A percentile compares a stretch with the other conserved stretches of the same genome.
These are phyloP conservation scores for Sideroxylon spinosum DNA, from an alignment of 179 eudicot genomes.

Conservation along the genomic window DNA sequence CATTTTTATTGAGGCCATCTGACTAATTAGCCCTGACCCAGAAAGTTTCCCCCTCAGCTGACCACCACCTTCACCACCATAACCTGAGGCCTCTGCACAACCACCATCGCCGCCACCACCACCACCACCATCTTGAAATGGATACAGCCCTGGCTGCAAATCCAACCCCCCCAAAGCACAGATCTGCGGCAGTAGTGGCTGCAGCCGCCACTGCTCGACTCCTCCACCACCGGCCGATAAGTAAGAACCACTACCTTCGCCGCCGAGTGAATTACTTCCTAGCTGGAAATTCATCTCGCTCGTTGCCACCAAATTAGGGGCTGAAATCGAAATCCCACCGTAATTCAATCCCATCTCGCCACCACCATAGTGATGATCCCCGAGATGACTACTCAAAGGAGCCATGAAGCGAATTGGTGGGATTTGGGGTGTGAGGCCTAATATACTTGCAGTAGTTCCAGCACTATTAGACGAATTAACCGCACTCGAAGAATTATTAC, in stretches of 20 bases:
- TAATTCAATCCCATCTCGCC: slow-evolving; percentile 23
- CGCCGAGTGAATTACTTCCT: slow-evolving; percentile 17
- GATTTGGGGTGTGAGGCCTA: slow-evolving; percentile 29
- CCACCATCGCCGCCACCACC: background rate
- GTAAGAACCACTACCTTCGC: slow-evolving; percentile 12
- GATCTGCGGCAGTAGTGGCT: slow-evolving; percentile 21
- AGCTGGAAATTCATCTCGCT: slow-evolving; percentile 28
- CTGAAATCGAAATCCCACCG: slow-evolving; percentile 19
- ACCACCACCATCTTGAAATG: slow-evolving; percentile 27
- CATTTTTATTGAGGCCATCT: slow-evolving; percentile 35
- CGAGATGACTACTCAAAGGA: slow-evolving; percentile 29
- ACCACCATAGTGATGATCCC: slow-evolving; percentile 5
- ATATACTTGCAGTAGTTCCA: slow-evolving; percentile 1
- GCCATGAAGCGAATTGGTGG: slow-evolving; percentile 40
- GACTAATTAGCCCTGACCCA: slow-evolving; percentile 18
- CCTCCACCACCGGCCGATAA: background rate
- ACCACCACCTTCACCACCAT: slow-evolving; percentile 12
- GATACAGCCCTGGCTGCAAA: slow-evolving; percentile 19
- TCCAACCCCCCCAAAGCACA: slow-evolving; percentile 40
- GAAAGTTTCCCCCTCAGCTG: slow-evolving; percentile 20
- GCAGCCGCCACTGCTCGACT: slow-evolving; percentile 21
- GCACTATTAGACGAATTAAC: slow-evolving; percentile 16
- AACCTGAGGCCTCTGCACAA: slow-evolving; percentile 19
- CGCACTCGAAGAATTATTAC: slow-evolving; percentile 19
- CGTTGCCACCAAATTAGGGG: slow-evolving; percentile 15